Conservation (phyloP, 2,329 filamentous ascomycete species). For the Xylariaceae sp. region DNA sequence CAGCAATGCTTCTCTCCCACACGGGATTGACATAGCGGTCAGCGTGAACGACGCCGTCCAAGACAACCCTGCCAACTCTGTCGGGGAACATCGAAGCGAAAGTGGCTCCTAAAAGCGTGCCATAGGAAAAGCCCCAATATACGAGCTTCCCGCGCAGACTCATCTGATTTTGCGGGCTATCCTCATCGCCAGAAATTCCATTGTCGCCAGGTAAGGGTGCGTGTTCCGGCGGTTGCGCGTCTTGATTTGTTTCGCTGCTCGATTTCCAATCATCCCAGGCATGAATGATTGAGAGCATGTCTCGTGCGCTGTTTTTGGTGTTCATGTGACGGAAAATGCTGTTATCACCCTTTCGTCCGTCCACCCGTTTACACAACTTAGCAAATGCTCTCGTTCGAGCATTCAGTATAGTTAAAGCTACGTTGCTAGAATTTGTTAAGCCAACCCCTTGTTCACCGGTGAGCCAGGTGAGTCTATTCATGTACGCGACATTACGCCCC, state of each 20-base stretch:
- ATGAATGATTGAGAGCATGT: constrained; percentile 41
- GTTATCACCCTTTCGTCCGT: constrained; percentile 27
- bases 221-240: constrained; percentile 10
- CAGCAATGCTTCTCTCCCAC: constrained; percentile 39
- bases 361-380: constrained; percentile 33
- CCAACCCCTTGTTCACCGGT: constrained; percentile 32
- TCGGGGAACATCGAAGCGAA: constrained; percentile 42
- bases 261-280: constrained; percentile 37
- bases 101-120: constrained; percentile 38
- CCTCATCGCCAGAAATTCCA: constrained; percentile 5
- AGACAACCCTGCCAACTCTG: constrained; percentile 41
- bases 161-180: constrained; percentile 11
- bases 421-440: constrained; percentile 35
- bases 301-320: constrained; percentile 37
- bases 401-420: constrained; percentile 30
- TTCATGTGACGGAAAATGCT: constrained; percentile 35
- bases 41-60: constrained; percentile 36
- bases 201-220: constrained; percentile 3
- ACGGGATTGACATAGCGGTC: constrained; percentile 41
- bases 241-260: constrained; percentile 13
- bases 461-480: constrained; percentile 36
- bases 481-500: constrained; percentile 28
- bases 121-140: constrained; percentile 42
- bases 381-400: constrained; percentile 31
- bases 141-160: constrained; percentile 33